These are phyloP conservation scores for Streptanthus diversifolius DNA, from an alignment of 345 rosid genomes.

Conservation along the genomic window DNA sequence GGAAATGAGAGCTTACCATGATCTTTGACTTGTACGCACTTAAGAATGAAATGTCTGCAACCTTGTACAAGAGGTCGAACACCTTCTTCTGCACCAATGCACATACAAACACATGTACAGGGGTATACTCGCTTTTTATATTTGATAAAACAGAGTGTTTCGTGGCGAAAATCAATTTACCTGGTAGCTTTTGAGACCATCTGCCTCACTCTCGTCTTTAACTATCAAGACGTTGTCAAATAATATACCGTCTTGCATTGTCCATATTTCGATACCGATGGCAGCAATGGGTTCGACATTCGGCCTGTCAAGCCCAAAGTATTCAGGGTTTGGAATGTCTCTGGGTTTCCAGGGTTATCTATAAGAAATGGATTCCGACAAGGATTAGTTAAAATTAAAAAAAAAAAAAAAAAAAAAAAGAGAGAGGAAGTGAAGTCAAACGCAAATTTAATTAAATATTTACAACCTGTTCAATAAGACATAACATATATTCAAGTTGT, in stretches of 20 bases:
- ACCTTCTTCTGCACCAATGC: conserved; percentile 48
- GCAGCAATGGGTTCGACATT: conserved; percentile 76
- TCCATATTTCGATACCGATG: conserved; percentile 86
- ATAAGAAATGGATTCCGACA: too few relatives aligned
- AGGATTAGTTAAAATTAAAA: too few relatives aligned
- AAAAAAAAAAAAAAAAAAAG: too few relatives aligned
- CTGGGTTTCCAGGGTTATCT: conserved; percentile 83
- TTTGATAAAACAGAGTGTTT: not conserved
- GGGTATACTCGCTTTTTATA: not conserved
- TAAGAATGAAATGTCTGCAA: conserved; percentile 66
- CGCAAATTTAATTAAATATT: too few relatives aligned
- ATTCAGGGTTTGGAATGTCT: conserved; percentile 69
- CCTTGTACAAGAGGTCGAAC: conserved; percentile 60
- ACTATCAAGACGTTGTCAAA: conserved; percentile 72
- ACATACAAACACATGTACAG: not conserved
- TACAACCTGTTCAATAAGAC: not conserved
- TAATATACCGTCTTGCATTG: conserved; percentile 82
- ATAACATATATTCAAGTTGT: not conserved
- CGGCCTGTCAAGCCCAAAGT: conserved; percentile 67
- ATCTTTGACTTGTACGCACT: conserved; percentile 51
- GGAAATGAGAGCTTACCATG: conserved; percentile 40
- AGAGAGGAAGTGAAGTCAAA: conserved; percentile 40
- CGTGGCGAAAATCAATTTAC: conserved; percentile 16
- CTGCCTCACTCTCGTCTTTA: conserved; percentile 46
- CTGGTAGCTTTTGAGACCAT: conserved; percentile 41